These are phyloP conservation scores for Huiozyma sinensis DNA, from an alignment of 805 yeast genomes.

Conservation along the genomic window DNA sequence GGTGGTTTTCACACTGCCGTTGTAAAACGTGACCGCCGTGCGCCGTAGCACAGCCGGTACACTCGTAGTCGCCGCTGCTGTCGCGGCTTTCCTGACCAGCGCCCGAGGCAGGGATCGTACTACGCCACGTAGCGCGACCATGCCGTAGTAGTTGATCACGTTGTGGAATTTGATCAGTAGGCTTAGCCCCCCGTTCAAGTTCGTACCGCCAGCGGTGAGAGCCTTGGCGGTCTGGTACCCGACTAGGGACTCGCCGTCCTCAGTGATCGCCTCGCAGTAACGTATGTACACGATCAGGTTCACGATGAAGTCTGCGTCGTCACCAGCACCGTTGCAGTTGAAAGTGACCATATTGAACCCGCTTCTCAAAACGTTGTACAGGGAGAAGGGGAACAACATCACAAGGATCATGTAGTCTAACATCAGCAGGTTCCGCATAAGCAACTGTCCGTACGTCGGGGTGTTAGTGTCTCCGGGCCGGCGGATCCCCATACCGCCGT, in stretches of 20 bases:
- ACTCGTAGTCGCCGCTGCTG: background rate
- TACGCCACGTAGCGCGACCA: background rate
- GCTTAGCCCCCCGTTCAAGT: slow-evolving; percentile 7
- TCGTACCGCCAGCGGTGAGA: no score
- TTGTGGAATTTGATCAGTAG: slow-evolving; percentile 26
- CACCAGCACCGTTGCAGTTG: background rate
- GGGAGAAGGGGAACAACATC: slow-evolving; percentile 24
- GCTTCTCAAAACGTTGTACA: slow-evolving; percentile 22
- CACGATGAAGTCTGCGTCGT: slow-evolving; percentile 19
- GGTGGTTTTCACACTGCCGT: slow-evolving; percentile 10
- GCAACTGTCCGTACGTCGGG: slow-evolving; percentile 9
- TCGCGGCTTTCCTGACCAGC: no score
- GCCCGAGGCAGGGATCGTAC: background rate
- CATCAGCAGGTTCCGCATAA: slow-evolving; percentile 18
- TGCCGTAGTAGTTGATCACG: slow-evolving; percentile 19
- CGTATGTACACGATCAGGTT: slow-evolving; percentile 20
- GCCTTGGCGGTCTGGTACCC: slow-evolving; percentile 5
- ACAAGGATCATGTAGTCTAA: slow-evolving; percentile 22
- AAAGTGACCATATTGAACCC: slow-evolving; percentile 24
- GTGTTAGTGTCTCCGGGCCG: background rate
- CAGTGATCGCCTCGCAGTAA: slow-evolving; percentile 16
- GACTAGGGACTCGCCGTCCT: slow-evolving; percentile 19
- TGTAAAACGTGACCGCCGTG: slow-evolving; percentile 10
- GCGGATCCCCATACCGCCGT: background rate
- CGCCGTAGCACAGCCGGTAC: background rate